Percentiles rank a stretch among this genome's conserved stretches.
phyloP scores from a whole-genome alignment of 805 yeast genomes.

The Suhomyces tanzawaensis region DNA sequence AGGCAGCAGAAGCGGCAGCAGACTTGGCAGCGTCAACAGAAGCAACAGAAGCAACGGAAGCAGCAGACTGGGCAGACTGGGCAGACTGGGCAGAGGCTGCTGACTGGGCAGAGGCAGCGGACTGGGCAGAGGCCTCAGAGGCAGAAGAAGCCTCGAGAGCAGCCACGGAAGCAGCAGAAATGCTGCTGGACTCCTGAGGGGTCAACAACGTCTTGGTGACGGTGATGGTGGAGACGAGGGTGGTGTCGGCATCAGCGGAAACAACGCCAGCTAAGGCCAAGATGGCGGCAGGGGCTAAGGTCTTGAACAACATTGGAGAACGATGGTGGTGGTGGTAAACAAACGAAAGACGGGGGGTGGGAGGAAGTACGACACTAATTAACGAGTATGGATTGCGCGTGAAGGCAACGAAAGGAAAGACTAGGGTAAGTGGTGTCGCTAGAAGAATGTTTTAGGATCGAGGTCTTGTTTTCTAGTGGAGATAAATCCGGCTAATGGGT shows the following conservation, averaged over 20 bases:
- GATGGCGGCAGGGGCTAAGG: slow-evolving; percentile 8
- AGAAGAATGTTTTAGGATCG: slow-evolving; percentile 1
- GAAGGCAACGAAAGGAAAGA: slow-evolving; percentile 9
- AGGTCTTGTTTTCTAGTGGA: background rate
- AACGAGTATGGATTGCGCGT: slow-evolving; percentile 1
- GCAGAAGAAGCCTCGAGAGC: background rate
- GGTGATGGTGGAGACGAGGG: slow-evolving; percentile 44
- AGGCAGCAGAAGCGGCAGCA: slow-evolving; percentile 5
- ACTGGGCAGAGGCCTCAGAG: slow-evolving; percentile 14
- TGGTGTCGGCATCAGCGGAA: slow-evolving; percentile 31
- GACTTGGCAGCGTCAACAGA: slow-evolving; percentile 14
- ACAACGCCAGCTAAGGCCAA: slow-evolving; percentile 12
- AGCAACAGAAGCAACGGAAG: slow-evolving; percentile 11
- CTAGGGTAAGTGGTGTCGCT: slow-evolving; percentile 11
- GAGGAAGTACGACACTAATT: background rate
- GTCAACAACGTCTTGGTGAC: slow-evolving; percentile 46
- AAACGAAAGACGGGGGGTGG: slow-evolving; percentile 10
- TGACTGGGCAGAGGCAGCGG: slow-evolving; percentile 15
- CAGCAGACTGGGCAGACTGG: slow-evolving; percentile 18
- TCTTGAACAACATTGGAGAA: slow-evolving; percentile 13
- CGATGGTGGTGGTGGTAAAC: slow-evolving; percentile 1
- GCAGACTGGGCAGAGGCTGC: slow-evolving; percentile 30
- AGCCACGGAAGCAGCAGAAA: slow-evolving; percentile 15
- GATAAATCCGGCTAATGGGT: background rate
- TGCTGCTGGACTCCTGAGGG: slow-evolving; percentile 42